Evolutionary conservation across 2,329 filamentous ascomycete genomes (phyloP).

Genomic region (Fusarium temperatum): DNA sequence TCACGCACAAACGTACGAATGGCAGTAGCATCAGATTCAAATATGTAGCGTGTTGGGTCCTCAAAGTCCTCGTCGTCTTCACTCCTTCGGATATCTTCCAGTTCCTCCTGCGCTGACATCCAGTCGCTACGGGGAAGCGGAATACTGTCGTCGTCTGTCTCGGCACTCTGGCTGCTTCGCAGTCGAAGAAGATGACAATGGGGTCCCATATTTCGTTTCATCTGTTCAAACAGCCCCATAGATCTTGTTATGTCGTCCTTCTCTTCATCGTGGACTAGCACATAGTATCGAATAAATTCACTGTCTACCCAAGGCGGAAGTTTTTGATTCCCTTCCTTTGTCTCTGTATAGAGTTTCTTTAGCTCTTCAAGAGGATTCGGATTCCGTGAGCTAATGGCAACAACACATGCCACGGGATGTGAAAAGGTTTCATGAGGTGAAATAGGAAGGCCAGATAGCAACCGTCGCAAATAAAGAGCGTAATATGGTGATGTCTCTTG

Average conservation of each 20-base stretch:
- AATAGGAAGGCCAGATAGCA: conserved; percentile 82
- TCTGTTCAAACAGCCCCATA: conserved; percentile 92
- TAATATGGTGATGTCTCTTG: conserved; percentile 80
- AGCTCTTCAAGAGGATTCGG: conserved; percentile 86
- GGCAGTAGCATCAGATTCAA: conserved; percentile 89
- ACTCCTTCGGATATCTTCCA: conserved; percentile 75
- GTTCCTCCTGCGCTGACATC: conserved; percentile 87
- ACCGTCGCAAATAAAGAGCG: conserved; percentile 80
- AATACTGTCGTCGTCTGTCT: conserved; percentile 91
- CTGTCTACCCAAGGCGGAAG: conserved; percentile 88
- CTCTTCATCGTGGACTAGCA: conserved; percentile 96
- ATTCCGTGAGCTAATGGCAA: conserved; percentile 93
- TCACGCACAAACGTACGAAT: conserved; percentile 91
- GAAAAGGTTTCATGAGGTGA: conserved; percentile 91
- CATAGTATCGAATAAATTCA: conserved; percentile 94
- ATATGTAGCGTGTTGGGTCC: conserved; percentile 80
- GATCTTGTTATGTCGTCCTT: conserved; percentile 91
- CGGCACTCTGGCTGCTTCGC: conserved; percentile 83
- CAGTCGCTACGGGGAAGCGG: conserved; percentile 85
- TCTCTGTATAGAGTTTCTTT: conserved; percentile 82
- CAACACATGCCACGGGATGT: conserved; percentile 93
- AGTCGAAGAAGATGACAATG: conserved; percentile 93
- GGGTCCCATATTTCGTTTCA: conserved; percentile 97
- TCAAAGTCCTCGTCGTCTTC: conserved; percentile 75
- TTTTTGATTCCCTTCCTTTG: conserved; percentile 77